Percentiles rank a stretch among this genome's conserved stretches.
phyloP scores from a whole-genome alignment of 1,139 yeast genomes.

The Debaryomyces coudertii region DNA sequence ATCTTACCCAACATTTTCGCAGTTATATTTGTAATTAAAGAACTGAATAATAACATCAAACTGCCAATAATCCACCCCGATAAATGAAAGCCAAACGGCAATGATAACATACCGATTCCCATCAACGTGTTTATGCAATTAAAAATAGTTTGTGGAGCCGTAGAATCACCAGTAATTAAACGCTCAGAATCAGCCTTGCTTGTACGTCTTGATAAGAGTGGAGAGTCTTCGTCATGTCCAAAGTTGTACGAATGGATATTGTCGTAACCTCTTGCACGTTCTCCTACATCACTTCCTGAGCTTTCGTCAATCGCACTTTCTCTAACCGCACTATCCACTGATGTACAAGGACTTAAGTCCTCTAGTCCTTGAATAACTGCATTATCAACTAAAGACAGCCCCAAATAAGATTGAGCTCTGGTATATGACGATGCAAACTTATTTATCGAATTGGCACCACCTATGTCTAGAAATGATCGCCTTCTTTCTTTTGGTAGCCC shows the following conservation, averaged over 20 bases:
- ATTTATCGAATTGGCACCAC: conserved; percentile 69
- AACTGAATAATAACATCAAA: conserved; percentile 54
- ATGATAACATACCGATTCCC: conserved; percentile 83
- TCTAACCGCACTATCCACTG: background rate
- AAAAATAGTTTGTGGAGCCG: conserved; percentile 85
- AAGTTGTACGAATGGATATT: conserved; percentile 20
- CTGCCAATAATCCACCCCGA: conserved; percentile 83
- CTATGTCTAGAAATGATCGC: conserved; percentile 30
- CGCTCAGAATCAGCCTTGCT: conserved; percentile 13
- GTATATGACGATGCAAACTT: conserved; percentile 79
- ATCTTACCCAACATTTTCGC: conserved; percentile 55
- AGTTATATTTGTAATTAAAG: conserved; percentile 65
- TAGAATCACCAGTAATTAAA: conserved; percentile 38
- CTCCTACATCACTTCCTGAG: conserved; percentile 10
- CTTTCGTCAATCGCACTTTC: background rate
- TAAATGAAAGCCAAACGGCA: conserved; percentile 77
- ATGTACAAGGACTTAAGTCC: conserved; percentile 7
- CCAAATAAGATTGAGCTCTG: conserved; percentile 68
- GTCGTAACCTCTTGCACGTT: conserved; percentile 14
- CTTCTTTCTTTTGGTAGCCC: conserved; percentile 10
- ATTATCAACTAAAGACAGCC: conserved; percentile 28
- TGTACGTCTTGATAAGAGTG: conserved; percentile 12
- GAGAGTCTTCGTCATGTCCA: conserved; percentile 22
- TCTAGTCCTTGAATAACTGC: conserved; percentile 15
- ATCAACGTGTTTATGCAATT: conserved; percentile 83